Conservation (phyloP, 1,139 yeast genomes). For the Saccharomyces hybrid region DNA sequence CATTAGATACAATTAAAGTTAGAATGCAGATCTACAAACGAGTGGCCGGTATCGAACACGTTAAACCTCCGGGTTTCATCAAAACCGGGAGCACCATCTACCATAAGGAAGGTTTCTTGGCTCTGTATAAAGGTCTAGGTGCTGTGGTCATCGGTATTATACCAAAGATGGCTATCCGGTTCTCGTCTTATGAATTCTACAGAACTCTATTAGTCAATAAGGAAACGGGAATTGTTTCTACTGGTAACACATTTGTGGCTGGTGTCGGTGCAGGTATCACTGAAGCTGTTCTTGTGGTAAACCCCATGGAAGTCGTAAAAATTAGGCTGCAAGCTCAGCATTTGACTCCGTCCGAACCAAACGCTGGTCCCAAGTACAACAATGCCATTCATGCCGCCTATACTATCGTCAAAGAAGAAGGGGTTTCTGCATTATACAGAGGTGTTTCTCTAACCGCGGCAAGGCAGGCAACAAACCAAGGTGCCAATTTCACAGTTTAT, state of each 20-base stretch:
- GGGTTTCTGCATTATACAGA: constrained; percentile 78
- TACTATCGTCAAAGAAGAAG: constrained; percentile 83
- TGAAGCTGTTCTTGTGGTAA: constrained; percentile 89
- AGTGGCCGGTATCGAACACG: constrained; percentile 25
- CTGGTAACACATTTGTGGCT: constrained; percentile 70
- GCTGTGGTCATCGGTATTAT: constrained; percentile 96
- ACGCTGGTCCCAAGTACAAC: constrained; percentile 62
- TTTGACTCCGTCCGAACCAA: constrained; percentile 54
- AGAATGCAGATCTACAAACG: constrained; percentile 85
- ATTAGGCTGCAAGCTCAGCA: constrained; percentile 94
- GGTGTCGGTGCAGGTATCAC: constrained; percentile 98
- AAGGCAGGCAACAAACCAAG: constrained; percentile 97
- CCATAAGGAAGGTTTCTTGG: constrained; percentile 71
- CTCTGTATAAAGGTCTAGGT: constrained; percentile 90
- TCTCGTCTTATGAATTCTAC: constrained; percentile 87
- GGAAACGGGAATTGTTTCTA: constrained; percentile 57
- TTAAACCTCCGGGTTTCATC: constrained; percentile 75
- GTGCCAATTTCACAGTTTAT: constrained; percentile 95
- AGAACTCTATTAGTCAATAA: constrained; percentile 58
- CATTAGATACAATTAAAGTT: constrained; percentile 89
- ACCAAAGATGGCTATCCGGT: constrained; percentile 96
- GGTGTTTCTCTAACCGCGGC: constrained; percentile 96
- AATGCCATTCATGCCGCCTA: constrained; percentile 90
- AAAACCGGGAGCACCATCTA: constrained; percentile 75
- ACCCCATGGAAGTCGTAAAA: constrained; percentile 95